Conservation (phyloP, 2,329 filamentous ascomycete genomes). For the Stemphylium vesicarium region DNA sequence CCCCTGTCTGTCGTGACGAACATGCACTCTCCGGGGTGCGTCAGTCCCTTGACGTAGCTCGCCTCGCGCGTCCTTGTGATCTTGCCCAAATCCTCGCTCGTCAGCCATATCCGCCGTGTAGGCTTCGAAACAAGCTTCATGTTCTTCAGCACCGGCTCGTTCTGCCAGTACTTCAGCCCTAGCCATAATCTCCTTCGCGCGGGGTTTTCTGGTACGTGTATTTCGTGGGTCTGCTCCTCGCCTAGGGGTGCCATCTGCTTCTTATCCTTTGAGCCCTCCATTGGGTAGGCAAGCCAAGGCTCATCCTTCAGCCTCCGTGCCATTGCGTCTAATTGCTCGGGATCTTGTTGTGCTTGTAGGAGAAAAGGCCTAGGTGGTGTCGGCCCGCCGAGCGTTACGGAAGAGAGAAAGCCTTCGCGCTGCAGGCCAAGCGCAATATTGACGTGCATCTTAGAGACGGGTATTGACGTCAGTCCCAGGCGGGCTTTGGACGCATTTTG, state of each 20-base stretch:
- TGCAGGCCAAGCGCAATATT: constrained; percentile 77
- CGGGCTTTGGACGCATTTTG: constrained; percentile 87
- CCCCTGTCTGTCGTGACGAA: constrained; percentile 80
- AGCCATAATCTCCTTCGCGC: constrained; percentile 81
- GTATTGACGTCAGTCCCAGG: constrained; percentile 82
- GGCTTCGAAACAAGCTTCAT: constrained; percentile 75
- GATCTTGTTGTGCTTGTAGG: constrained; percentile 38
- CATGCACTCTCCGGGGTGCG: constrained; percentile 78
- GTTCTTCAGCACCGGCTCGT: constrained; percentile 75
- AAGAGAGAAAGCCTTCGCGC: constrained; percentile 79
- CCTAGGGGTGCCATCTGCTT: constrained; percentile 21
- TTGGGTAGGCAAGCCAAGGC: constrained; percentile 47
- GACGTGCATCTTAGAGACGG: constrained; percentile 81
- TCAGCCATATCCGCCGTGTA: constrained; percentile 72
- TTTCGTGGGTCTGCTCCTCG: constrained; percentile 28
- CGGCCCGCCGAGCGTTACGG: constrained; percentile 75
- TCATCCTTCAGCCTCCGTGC: constrained; percentile 49
- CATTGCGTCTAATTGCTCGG: constrained; percentile 37
- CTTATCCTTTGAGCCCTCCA: constrained; percentile 3
- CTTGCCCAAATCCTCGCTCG: constrained; percentile 65
- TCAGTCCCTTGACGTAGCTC: constrained; percentile 73
- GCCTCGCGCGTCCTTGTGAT: constrained; percentile 73
- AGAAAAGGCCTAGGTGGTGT: constrained; percentile 54
- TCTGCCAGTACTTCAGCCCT: constrained; percentile 88
- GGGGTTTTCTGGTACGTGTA: constrained; percentile 63